These are phyloP conservation scores for Xerocomellus chrysenteron DNA, from an alignment of 768 basidiomycete genomes.

Conservation along the genomic window DNA sequence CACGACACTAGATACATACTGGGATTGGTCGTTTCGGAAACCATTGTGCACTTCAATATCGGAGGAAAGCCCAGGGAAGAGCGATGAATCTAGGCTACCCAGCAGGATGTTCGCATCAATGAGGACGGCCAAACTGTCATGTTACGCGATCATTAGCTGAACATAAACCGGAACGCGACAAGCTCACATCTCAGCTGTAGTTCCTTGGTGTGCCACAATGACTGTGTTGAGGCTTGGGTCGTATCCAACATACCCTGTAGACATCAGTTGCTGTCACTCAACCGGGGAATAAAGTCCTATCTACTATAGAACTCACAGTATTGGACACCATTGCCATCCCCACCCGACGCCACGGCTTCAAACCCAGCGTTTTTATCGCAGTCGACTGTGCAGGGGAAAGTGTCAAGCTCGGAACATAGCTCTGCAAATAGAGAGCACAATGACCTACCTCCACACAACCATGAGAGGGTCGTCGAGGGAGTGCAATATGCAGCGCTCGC, in stretches of 20 bases:
- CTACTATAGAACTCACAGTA: constrained; percentile 41
- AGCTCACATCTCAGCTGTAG: constrained; percentile 33
- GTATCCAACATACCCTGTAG: constrained; percentile 37
- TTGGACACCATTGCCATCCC: constrained; percentile 40
- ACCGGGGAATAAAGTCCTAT: too few relatives aligned
- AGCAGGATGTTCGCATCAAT: constrained; percentile 40
- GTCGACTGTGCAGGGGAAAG: constrained; percentile 24
- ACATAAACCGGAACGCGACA: constrained; percentile 38
- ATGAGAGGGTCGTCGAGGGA: constrained; percentile 38
- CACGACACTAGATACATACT: constrained; percentile 28
- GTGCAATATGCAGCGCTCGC: constrained; percentile 50
- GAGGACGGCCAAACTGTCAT: constrained; percentile 34
- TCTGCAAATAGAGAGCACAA: neutral
- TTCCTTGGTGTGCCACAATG: constrained; percentile 38
- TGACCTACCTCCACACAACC: constrained; percentile 52
- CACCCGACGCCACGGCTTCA: constrained; percentile 43
- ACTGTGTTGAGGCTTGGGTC: constrained; percentile 35
- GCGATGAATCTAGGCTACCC: constrained; percentile 31
- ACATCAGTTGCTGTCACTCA: neutral
- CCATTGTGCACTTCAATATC: constrained; percentile 44
- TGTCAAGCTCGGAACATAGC: neutral
- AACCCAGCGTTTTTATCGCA: constrained; percentile 46
- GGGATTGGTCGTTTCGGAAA: constrained; percentile 43
- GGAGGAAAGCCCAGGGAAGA: constrained; percentile 48
- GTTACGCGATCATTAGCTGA: neutral